Base-by-base conservation (phyloP, 495 filamentous ascomycete species). In the Penicillium coprophilum region DNA sequence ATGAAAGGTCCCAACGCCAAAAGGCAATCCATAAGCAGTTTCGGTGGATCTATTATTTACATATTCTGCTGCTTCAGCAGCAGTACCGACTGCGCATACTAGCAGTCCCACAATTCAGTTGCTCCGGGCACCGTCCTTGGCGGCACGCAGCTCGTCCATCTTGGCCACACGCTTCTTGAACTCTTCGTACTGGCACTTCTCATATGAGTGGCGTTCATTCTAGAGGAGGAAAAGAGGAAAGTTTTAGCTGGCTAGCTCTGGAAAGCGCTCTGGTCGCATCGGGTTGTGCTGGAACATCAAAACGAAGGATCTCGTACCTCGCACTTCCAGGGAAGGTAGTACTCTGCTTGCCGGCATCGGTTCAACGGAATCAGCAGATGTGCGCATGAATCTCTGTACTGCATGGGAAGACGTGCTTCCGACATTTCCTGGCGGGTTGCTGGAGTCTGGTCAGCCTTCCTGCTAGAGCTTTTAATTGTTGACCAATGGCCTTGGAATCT, bases 121-220 rank as follows among this genome's bases (percentile, higher is more conserved):
- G 81, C 90, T 96, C 72, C 94, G 83, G 63, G 83, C 87, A 32
- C 89, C 91, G 30, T 80, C 87, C 83, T 96, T 97, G 34, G 87
- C 85, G 46, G 82, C 91, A 63, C 92, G 82, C 55, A 98, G 77
- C 80, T 98, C 94, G 65, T 97, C 85, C 95, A 98, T 98, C 85
- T 95, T 97, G 55, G 89, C 89, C 55, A 98, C 94, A 31, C 94
- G 87, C 82, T 91, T 92, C 86, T 96, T 96, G 82, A 98, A 98
- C 70, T 96, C 94, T 39, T 87, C 87, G 78, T 98, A 98, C 66
- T 98, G 94, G 85, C 94, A 98, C 72, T 97, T 97, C 69, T 98
- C 94, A 78, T 98, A 98, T 66, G 82, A 86, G 75, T 98, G 94
- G 80, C 94, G 81, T 80, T 98, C 94, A 68, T 89, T 82, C 94